Base-by-base conservation (phyloP, 495 filamentous ascomycete genomes). In the Penicillium chermesinum region DNA sequence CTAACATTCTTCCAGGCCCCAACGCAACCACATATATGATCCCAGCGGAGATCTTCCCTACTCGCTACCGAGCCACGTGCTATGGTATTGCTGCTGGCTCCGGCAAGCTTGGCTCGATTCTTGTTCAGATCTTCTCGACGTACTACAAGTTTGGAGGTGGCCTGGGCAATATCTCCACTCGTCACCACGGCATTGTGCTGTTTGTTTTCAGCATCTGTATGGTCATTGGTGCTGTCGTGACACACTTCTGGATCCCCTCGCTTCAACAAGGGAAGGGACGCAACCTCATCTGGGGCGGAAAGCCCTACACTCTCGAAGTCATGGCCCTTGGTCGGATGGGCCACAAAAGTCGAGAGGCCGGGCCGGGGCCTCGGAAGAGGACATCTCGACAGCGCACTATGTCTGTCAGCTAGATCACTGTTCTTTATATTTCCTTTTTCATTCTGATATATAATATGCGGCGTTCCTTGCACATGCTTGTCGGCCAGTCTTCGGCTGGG, bases 21-120 rank as follows among this genome's bases (percentile, higher is more conserved):
- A 84, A 82, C 53, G 76, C 75, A 17, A 76, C 81, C 22, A 81
- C 75, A 1, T 85, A 83, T 55, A 82, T 84, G 48, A 72, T 80
- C 39, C 78, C 78, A 12, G 77, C 74, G 22, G 80, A 83, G 58
- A 62, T 80, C 30, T 84, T 83, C 55, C 81, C 81, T 8, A 82
- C 81, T 21, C 76, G 76, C 27, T 79, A 81, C 58, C 72, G 81
- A 34, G 74, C 65, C 39, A 78, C 77, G 1, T 76, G 73, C 53
- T 77, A 82, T 52, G 79, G 79, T 25, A 57, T 83, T 48, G 71
- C 68, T 44, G 80, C 79, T 18, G 80, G 66, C 1, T 44, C 65
- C 5, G 81, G 81, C 41, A 83, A 82, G 53, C 54, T 82, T 35
- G 81, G 79, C 38, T 77, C 78, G 15, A 75, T 84, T 38, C 63